A percentile compares a stretch with the other conserved stretches of the same genome.
Conservation (phyloP, 495 filamentous ascomycete species). For the Chlorociboria aeruginascens region DNA sequence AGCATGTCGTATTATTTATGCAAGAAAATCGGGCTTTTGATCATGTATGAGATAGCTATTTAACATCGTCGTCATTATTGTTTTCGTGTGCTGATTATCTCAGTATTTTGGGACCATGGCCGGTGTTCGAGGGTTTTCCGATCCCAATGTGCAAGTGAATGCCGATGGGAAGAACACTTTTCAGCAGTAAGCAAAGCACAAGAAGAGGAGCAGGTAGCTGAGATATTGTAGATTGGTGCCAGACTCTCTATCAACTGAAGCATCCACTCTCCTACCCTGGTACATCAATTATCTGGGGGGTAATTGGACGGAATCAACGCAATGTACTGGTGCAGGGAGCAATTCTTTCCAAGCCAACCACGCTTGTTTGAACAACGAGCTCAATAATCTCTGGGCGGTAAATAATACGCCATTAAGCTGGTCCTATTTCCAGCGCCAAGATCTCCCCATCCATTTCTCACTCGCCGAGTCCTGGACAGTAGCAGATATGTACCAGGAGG, state of each 20-base stretch:
- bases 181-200: slow-evolving; percentile 17
- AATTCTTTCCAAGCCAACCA: slow-evolving; percentile 22
- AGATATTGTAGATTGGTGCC: not conserved
- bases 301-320: slow-evolving; percentile 17
- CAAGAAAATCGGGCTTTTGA: slow-evolving; percentile 22
- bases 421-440: slow-evolving; percentile 20
- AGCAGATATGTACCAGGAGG: slow-evolving; percentile 23
- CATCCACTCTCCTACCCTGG: not conserved
- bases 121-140: slow-evolving; percentile 22
- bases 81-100: not conserved
- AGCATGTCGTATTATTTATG: slow-evolving; percentile 28
- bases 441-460: slow-evolving; percentile 22
- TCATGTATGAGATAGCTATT: slow-evolving; percentile 4
- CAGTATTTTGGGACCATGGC: slow-evolving; percentile 24
- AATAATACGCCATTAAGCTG: slow-evolving; percentile 21
- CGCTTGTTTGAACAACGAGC: slow-evolving; percentile 14
- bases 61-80: not conserved
- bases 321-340: slow-evolving; percentile 21
- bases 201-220: too few relatives aligned
- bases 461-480: slow-evolving; percentile 24
- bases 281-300: slow-evolving; percentile 18
- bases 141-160: slow-evolving; percentile 25
- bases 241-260: not conserved
- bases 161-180: slow-evolving; percentile 16
- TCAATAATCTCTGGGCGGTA: slow-evolving; percentile 20